Percentiles rank a stretch among this genome's conserved stretches.
phyloP scores from a whole-genome alignment of 2,329 filamentous ascomycete species.

The Fusarium sororula region DNA sequence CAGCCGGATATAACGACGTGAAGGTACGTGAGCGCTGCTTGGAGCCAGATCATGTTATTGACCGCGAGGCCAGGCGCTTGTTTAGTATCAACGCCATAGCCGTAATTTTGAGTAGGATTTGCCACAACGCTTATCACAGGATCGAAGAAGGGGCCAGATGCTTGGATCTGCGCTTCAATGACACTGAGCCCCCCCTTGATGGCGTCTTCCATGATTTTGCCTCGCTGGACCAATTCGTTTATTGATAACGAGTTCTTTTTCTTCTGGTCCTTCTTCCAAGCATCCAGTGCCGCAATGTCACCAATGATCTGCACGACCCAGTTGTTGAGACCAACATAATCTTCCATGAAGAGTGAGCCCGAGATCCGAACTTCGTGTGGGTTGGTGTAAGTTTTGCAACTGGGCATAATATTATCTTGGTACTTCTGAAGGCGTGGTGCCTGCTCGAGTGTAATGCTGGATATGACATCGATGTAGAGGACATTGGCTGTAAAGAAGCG shows the following conservation, averaged over 20 bases:
- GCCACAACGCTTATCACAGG: slow-evolving; percentile 28
- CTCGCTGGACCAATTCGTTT: slow-evolving; percentile 56
- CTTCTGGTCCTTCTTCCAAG: slow-evolving; percentile 63
- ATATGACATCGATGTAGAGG: slow-evolving; percentile 60
- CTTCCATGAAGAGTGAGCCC: slow-evolving; percentile 55
- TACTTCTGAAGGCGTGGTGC: slow-evolving; percentile 54
- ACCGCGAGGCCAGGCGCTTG: slow-evolving; percentile 37
- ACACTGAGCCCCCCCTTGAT: slow-evolving; percentile 47
- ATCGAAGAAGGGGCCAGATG: background rate
- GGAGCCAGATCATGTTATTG: slow-evolving; percentile 57
- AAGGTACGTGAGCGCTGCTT: slow-evolving; percentile 59
- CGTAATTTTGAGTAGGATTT: slow-evolving; percentile 37
- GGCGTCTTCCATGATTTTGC: slow-evolving; percentile 51
- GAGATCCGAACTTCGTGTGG: slow-evolving; percentile 32
- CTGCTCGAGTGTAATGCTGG: slow-evolving; percentile 56
- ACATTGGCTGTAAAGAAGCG: slow-evolving; percentile 59
- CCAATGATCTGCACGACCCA: slow-evolving; percentile 65
- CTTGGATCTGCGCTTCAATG: slow-evolving; percentile 39
- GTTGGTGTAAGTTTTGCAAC: slow-evolving; percentile 34
- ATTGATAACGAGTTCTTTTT: slow-evolving; percentile 55
- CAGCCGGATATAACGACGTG: slow-evolving; percentile 60
- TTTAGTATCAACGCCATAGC: slow-evolving; percentile 34
- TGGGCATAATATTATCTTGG: slow-evolving; percentile 52
- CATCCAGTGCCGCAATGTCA: slow-evolving; percentile 61
- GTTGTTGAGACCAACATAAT: slow-evolving; percentile 65